phyloP scores from a whole-genome alignment of 2,329 filamentous ascomycete genomes.

The Fusarium hainanense region DNA sequence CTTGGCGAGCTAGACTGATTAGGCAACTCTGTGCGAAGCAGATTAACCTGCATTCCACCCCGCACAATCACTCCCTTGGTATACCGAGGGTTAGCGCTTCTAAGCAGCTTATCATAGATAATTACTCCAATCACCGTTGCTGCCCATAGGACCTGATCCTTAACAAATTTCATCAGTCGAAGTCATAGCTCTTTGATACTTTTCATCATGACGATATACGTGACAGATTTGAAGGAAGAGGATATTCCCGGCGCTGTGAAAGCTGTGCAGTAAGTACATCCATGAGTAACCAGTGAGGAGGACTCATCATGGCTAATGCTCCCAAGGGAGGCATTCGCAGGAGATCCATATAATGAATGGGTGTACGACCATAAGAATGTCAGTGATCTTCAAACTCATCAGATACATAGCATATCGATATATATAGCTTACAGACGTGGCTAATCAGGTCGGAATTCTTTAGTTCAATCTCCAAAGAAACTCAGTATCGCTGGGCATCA shows the following conservation, averaged over 20 bases:
- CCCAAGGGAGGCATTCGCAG: slow-evolving; percentile 65
- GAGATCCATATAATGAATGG: slow-evolving; percentile 76
- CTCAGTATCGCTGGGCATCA: slow-evolving; percentile 69
- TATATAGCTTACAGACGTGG: background rate
- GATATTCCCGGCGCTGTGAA: slow-evolving; percentile 73
- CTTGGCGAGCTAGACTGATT: background rate
- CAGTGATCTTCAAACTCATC: background rate
- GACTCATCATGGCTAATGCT: background rate
- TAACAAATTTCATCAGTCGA: accelerated
- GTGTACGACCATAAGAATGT: slow-evolving; percentile 69
- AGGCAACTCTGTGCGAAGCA: background rate
- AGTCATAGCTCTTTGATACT: background rate
- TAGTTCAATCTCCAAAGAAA: slow-evolving; percentile 72
- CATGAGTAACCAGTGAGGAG: too few species aligned
- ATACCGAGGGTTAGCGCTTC: background rate
- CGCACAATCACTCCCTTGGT: background rate
- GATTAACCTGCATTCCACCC: background rate
- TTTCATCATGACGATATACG: slow-evolving; percentile 61
- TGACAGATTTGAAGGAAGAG: slow-evolving; percentile 64
- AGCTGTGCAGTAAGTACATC: slow-evolving; percentile 64
- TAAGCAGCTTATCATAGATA: background rate
- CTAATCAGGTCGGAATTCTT: too few species aligned
- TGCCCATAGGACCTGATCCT: background rate
- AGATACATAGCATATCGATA: too few species aligned
- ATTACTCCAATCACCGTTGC: background rate